Evolutionary conservation across 768 basidiomycete genomes (phyloP), one percentile per base, ranked within the genome.

Genomic region (Panaeolus cyanescens): DNA sequence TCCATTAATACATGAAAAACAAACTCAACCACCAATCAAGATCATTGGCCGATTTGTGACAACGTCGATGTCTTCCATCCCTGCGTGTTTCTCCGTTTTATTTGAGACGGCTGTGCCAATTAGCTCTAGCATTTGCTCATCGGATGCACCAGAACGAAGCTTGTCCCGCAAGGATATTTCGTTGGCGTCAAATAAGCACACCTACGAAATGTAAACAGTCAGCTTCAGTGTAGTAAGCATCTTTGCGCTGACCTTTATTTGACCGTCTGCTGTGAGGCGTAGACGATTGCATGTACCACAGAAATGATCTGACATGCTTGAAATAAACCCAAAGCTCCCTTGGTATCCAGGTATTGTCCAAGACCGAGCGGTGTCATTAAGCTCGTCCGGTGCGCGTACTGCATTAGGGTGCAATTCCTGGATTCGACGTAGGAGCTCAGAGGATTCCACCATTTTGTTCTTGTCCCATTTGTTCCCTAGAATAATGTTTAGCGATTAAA

Each of bases 221-320:
- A 59, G 63, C 32, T 32, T 59, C 22, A 30, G 54, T 20, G 25
- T 59, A 22, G 32, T 10, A 50, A 5, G 45, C 55, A 54, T 56
- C 15, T 9, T 30, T 25, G 30, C 36, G 32, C 70, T 62, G 63
- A 85, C 92, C 83, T 96, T 96, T 66, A 96, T 91, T 70, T 95
- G 86, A 5, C 95, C 93, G 67, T 96, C 93, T 12, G 93, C 90
- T n/a, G 92, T 95, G 50, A 96, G 79, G 39, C 94, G 81, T 55
- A 95, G 78, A 59, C 93, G 83, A 67, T 93, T 94, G 76, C 93
- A 96, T 1, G 88, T 87, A 1, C 85, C 82, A 73, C 93, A 95
- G 68, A 96, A 94, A 74, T 95, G 93, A 73, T 96, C 93, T 17
- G 92, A 95, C 93, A 94, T 94, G 78, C 90, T 93, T 69, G 87